Evolutionary conservation across 306 rosid genomes (phyloP), one percentile per base, ranked within the genome.

Genomic region (Dalbergia cultrata): DNA sequence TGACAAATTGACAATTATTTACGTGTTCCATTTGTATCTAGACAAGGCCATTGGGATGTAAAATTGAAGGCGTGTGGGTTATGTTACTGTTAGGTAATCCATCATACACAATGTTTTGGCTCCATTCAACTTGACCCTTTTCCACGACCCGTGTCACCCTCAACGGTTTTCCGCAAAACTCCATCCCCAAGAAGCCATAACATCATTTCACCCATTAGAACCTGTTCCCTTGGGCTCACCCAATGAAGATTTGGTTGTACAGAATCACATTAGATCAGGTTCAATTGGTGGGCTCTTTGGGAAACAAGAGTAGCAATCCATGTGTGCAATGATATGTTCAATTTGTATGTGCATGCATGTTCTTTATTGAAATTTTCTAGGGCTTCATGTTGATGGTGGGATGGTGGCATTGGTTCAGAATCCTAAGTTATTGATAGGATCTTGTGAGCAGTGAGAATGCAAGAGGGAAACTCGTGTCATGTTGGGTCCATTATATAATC

Each of bases 111-210:
- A 63, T 58, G 14, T 56, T 80, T 83, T 82, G 73, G 81, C 88
- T 44, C 63, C 76, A 61, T 84, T 80, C 87, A 31, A 50, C 19
- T 87, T 91, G 90, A 87, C 87, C 68, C 83, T 79, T 76, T 77
- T 35, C 83, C 31, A 34, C 53, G 22, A 70, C 60, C 75, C 74
- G 18, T 44, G 26, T 41, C 54, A 73, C 31, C 64, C 64, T 80
- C 78, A 43, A 37, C 79, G 73, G 83, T 87, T 89, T 72, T 80
- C 74, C 60, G 72, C 90, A 85, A 88, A 86, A 71, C 83, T 88
- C 92, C 92, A 92, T 85, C 87, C 62, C 90, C 93, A 87, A 89
- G 58, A 81, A 76, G 85, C 85, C 91, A 88, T 59, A 82, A 67
- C 78, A 80, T 80, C 81, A 70, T 81, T 63, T 80, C 75, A 53